A percentile compares a stretch with the other conserved stretches of the same genome.
Conservation (phyloP, 441 rosid genomes). For the Adansonia rubrostipa region DNA sequence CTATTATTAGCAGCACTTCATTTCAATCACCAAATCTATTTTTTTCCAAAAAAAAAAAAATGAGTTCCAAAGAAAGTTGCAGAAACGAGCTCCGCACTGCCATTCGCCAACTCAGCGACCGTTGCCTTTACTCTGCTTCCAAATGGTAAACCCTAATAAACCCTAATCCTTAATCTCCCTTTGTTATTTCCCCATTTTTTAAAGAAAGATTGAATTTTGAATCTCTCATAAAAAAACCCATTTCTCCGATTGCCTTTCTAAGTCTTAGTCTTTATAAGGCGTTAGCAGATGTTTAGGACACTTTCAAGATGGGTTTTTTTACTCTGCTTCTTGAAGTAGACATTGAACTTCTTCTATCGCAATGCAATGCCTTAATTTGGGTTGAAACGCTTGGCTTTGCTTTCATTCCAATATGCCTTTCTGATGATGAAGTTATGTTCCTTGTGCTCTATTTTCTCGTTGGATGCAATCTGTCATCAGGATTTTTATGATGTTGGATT, state of each 20-base stretch:
- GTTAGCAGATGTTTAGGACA: neutral
- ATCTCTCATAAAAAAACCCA: neutral
- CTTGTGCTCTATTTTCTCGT: neutral
- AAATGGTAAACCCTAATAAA: constrained; percentile 64
- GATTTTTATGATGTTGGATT: neutral
- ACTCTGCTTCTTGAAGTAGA: constrained; percentile 20
- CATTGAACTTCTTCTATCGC: neutral
- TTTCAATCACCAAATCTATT: neutral
- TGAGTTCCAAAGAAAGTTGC: constrained; percentile 85
- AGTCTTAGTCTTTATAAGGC: neutral
- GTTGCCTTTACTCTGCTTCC: constrained; percentile 85
- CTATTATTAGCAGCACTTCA: neutral
- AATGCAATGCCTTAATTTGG: neutral
- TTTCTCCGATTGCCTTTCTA: neutral
- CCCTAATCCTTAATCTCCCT: constrained; percentile 43
- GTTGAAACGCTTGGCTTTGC: neutral
- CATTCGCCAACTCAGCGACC: constrained; percentile 76
- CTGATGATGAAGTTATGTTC: neutral
- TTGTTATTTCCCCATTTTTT: neutral
- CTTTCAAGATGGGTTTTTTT: neutral
- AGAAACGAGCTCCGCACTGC: constrained; percentile 81
- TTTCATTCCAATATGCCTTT: neutral
- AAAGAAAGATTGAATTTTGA: neutral
- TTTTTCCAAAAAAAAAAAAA: constrained; percentile 28
- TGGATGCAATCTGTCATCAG: neutral